These are phyloP conservation scores for Ceratorhiza oryzae-sativae DNA, from an alignment of 1,284 basidiomycete genomes.

Conservation along the genomic window DNA sequence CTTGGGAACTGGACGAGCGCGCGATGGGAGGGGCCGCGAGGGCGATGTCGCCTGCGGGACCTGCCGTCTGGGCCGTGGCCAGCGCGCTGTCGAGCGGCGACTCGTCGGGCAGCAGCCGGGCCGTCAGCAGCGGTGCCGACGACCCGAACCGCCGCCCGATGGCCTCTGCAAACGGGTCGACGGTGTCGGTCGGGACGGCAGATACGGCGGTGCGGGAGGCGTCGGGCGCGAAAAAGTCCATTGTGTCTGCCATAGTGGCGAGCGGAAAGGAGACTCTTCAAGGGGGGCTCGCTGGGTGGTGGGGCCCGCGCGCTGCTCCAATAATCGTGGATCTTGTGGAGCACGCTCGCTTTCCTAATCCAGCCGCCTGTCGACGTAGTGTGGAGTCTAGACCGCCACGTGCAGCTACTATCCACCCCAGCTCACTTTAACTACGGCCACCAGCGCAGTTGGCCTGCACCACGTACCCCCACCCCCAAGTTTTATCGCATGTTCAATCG, in stretches of 20 bases:
- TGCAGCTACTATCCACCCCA: neutral
- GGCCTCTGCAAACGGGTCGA: conserved; percentile 31
- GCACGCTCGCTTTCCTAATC: conserved; percentile 1
- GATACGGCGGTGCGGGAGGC: neutral
- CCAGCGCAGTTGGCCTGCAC: neutral
- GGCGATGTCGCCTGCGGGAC: neutral
- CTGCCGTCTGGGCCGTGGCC: neutral
- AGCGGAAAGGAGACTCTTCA: neutral
- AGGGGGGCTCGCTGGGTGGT: neutral
- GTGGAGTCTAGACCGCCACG: conserved; percentile 1
- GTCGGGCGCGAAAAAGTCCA: conserved; percentile 34
- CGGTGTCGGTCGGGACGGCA: neutral
- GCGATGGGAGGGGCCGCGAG: neutral
- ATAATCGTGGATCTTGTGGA: conserved; percentile 23
- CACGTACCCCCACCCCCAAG: neutral
- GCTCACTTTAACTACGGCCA: neutral
- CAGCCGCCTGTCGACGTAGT: neutral
- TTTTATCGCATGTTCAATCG: neutral
- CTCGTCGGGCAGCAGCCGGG: conserved; percentile 15
- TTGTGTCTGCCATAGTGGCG: neutral
- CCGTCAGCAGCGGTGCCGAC: conserved; percentile 23
- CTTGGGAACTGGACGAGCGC: conserved; percentile 9
- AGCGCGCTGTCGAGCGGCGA: conserved; percentile 5
- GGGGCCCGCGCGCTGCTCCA: conserved; percentile 3
- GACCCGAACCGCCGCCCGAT: conserved; percentile 25